Percentiles rank a stretch among this genome's conserved stretches.
phyloP scores from a whole-genome alignment of 148 eudicot species.

The Cornus controversa region DNA sequence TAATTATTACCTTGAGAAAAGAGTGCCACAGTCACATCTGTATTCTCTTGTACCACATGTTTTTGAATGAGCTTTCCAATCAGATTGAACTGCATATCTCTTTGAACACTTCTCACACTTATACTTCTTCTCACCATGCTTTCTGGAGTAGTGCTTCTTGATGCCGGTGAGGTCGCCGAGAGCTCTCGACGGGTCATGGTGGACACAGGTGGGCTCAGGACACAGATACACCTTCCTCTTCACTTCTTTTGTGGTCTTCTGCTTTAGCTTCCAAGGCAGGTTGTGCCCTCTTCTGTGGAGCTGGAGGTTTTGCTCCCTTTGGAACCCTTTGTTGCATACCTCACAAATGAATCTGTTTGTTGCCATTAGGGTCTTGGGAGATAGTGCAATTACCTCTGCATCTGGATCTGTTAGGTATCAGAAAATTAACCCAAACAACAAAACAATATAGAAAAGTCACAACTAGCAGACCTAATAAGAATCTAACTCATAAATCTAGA shows the following conservation, averaged over 20 bases:
- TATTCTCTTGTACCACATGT: slow-evolving; percentile 52
- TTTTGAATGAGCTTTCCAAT: slow-evolving; percentile 54
- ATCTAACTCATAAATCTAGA: not conserved
- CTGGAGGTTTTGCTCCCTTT: slow-evolving; percentile 49
- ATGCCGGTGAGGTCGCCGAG: slow-evolving; percentile 55
- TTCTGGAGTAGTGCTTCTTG: slow-evolving; percentile 47
- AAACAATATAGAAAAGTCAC: slow-evolving; percentile 2
- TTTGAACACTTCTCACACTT: slow-evolving; percentile 50
- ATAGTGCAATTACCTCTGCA: slow-evolving; percentile 48
- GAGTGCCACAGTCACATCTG: slow-evolving; percentile 48
- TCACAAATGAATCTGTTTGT: slow-evolving; percentile 50
- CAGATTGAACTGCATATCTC: slow-evolving; percentile 51
- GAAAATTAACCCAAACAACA: slow-evolving; percentile 14
- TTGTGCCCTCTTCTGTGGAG: slow-evolving; percentile 58
- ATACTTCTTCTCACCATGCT: slow-evolving; percentile 51
- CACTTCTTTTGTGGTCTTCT: slow-evolving; percentile 40
- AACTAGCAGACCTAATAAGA: slow-evolving; percentile 11
- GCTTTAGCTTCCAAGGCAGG: slow-evolving; percentile 50
- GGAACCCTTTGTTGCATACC: slow-evolving; percentile 55
- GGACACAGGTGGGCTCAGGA: slow-evolving; percentile 47
- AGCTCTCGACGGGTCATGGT: slow-evolving; percentile 45
- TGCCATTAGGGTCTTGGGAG: slow-evolving; percentile 50
- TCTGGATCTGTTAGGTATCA: slow-evolving; percentile 38
- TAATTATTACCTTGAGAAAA: slow-evolving; percentile 35
- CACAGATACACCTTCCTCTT: slow-evolving; percentile 50